Conservation (phyloP, 2,329 filamentous ascomycete genomes). For the Epichloe aotearoae region DNA sequence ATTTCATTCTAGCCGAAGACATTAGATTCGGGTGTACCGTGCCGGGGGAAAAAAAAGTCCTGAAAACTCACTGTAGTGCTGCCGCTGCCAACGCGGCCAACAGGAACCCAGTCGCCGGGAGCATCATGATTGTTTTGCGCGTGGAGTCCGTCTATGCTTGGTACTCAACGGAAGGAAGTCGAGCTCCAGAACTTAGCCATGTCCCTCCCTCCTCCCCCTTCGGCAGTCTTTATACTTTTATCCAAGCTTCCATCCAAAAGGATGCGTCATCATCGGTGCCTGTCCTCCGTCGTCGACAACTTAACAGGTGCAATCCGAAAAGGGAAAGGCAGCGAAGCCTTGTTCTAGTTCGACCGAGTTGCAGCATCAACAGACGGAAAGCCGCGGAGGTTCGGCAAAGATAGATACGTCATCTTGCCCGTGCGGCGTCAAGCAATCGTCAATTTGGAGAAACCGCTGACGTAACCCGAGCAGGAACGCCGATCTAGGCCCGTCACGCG, state of each 20-base stretch:
- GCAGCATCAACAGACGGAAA: too few species aligned
- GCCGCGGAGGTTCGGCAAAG: too few species aligned
- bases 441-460: too few species aligned
- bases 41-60: neutral
- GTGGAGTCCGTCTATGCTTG: too few species aligned
- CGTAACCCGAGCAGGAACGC: too few species aligned
- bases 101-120: neutral
- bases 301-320: neutral
- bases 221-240: neutral
- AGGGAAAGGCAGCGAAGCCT: constrained; percentile 16
- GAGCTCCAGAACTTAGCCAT: neutral
- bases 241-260: neutral
- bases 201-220: neutral
- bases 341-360: too few species aligned
- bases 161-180: too few species aligned
- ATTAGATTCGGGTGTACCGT: neutral
- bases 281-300: neutral
- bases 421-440: too few species aligned
- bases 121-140: constrained; percentile 32
- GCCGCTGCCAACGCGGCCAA: neutral
- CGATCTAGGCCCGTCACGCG: too few species aligned
- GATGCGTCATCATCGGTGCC: neutral
- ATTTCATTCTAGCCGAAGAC: constrained; percentile 7
- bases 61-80: neutral
- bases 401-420: too few species aligned